These are phyloP conservation scores for Daldinia eschscholtzii DNA, from an alignment of 2,329 filamentous ascomycete genomes.

Conservation along the genomic window DNA sequence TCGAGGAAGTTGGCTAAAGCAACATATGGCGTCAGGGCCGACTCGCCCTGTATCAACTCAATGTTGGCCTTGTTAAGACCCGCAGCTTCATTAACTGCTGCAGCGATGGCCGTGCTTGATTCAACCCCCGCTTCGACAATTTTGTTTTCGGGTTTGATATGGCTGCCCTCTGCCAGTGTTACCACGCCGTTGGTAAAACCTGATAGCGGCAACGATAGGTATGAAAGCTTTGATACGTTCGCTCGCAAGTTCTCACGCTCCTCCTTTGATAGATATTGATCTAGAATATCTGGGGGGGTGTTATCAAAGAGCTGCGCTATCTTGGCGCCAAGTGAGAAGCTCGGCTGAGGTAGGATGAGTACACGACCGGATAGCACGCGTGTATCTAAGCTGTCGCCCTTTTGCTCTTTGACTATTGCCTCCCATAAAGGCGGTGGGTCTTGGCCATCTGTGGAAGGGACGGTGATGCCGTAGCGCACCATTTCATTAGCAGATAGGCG, in stretches of 20 bases:
- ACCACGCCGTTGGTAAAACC: conserved; percentile 52
- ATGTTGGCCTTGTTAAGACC: conserved; percentile 34
- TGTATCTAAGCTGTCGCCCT: conserved; percentile 30
- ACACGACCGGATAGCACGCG: conserved; percentile 54
- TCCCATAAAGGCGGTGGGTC: conserved; percentile 2
- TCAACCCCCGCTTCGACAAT: neutral
- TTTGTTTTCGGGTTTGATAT: conserved; percentile 55
- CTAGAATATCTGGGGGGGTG: conserved; percentile 45
- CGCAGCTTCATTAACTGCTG: conserved; percentile 24
- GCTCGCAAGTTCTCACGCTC: conserved; percentile 36
- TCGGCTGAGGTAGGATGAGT: conserved; percentile 58
- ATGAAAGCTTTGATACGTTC: conserved; percentile 44
- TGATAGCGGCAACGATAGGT: conserved; percentile 45
- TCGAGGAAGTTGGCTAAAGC: conserved; percentile 43
- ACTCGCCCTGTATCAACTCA: conserved; percentile 47
- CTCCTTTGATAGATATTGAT: conserved; percentile 28
- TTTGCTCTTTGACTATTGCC: conserved; percentile 1
- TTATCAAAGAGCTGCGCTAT: conserved; percentile 53
- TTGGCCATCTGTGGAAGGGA: neutral
- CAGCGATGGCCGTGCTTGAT: neutral
- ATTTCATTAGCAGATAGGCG: conserved; percentile 23
- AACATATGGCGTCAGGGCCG: conserved; percentile 55
- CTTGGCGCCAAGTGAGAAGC: conserved; percentile 52
- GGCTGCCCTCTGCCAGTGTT: conserved; percentile 54
- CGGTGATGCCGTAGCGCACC: conserved; percentile 29